Evolutionary conservation across 345 rosid species (phyloP).

Genomic region (Bruguiera gymnorhiza): DNA sequence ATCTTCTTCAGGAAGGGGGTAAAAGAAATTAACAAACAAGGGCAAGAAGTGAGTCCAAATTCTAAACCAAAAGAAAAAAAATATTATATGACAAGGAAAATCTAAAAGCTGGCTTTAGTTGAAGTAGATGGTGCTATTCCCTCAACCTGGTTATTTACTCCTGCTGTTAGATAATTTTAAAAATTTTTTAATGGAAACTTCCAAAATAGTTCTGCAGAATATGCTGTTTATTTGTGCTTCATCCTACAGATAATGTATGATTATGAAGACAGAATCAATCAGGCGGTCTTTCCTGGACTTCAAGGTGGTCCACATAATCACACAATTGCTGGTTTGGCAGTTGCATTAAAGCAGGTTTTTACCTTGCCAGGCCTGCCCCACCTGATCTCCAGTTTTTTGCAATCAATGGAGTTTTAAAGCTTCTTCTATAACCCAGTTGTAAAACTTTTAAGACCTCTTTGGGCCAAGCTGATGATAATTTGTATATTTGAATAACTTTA

Average conservation of each 20-base stretch:
- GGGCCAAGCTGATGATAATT: slow-evolving; percentile 12
- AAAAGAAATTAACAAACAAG: slow-evolving; percentile 81
- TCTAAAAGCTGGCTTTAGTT: not conserved
- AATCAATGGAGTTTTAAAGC: not conserved
- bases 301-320: slow-evolving; percentile 99
- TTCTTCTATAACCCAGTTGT: not conserved
- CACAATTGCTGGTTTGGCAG: slow-evolving; percentile 88
- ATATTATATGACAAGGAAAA: not conserved
- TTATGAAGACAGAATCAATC: slow-evolving; percentile 77
- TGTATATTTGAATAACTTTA: slow-evolving; percentile 10
- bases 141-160: not conserved
- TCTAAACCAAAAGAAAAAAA: slow-evolving; percentile 3
- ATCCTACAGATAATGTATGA: slow-evolving; percentile 75
- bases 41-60: slow-evolving; percentile 63
- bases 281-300: slow-evolving; percentile 93
- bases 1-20: slow-evolving; percentile 93
- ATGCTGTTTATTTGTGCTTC: slow-evolving; percentile 9
- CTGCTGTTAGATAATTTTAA: not conserved
- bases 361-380: slow-evolving; percentile 1
- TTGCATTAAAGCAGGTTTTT: slow-evolving; percentile 84
- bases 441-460: slow-evolving; percentile 1
- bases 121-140: not conserved
- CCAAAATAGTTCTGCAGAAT: too few species aligned
- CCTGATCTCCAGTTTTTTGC: not conserved
- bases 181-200: not conserved